A percentile compares a stretch with the other conserved stretches of the same genome.
Conservation (phyloP, 257 asterid genomes). For the Rehmannia glutinosa region DNA sequence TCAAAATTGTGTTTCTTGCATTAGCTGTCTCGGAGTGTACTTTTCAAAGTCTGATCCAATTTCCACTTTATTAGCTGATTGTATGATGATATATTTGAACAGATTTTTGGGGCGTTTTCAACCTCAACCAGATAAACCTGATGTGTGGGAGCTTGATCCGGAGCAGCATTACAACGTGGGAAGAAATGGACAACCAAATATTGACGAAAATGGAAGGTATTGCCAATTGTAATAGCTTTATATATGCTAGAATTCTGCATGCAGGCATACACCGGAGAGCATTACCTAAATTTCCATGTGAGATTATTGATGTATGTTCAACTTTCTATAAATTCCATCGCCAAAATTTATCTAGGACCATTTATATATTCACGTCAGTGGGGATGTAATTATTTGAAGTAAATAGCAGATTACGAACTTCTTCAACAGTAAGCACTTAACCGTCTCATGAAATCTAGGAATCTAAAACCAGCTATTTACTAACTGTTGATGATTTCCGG, state of each 20-base stretch:
- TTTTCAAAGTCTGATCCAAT: conserved; percentile 7
- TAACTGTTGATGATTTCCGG: no score
- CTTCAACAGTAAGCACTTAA: neutral
- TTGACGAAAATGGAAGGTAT: conserved; percentile 60
- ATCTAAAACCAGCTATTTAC: no score
- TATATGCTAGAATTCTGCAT: conserved; percentile 10
- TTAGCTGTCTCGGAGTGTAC: conserved; percentile 1
- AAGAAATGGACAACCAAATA: conserved; percentile 47
- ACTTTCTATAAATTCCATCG: neutral
- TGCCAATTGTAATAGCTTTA: conserved; percentile 1
- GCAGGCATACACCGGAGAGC: neutral
- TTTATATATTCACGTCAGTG: neutral
- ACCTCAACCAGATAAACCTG: conserved; percentile 81
- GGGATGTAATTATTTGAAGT: conserved; percentile 2
- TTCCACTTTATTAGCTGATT: conserved; percentile 13
- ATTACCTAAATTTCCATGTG: no score
- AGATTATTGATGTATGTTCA: neutral
- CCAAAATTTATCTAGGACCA: neutral
- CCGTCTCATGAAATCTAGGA: conserved; percentile 11
- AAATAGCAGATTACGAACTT: neutral
- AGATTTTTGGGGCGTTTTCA: conserved; percentile 94
- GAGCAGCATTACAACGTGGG: conserved; percentile 56
- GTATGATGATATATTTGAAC: conserved; percentile 26
- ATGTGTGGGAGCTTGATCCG: conserved; percentile 80
- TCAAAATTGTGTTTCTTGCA: conserved; percentile 3